Base-by-base conservation (phyloP, 345 rosid genomes). In the Brassica juncea region DNA sequence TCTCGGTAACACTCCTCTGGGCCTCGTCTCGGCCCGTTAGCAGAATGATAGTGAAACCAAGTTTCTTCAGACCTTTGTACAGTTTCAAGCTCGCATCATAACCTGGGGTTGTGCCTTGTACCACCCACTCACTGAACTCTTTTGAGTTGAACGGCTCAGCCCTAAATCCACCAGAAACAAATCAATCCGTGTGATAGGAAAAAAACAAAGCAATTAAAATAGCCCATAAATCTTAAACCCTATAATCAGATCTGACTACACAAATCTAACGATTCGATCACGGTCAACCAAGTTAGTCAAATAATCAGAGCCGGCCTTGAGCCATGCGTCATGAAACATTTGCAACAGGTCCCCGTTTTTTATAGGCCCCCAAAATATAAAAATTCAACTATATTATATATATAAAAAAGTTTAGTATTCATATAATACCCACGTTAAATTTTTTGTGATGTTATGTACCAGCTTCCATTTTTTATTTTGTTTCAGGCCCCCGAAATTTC, bases 1-100 rank as follows among this genome's bases (percentile, higher is more conserved):
- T 70, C 12, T 4, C 85, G 0, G 98, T 92, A 59, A 52, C 80
- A 23, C 81, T 84, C 76, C 94, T 91, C 42, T 88, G 91, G 54
- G 9, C 9, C 77, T 92, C 93, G 39, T 85, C 82, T 7, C 94
- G 79, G 52, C 97, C 97, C 2, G 99, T 92, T 71, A 92, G 63
- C 30, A 92, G 42, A 84, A 92, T 80, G 72, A 91, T 77, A 8
- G 82, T 85, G 81, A 88, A 89, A 59, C 92, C 90, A 79, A 88
- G 80, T 74, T 82, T 81, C 82, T 84, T 87, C 68, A 92, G 84
- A 80, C 77, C 87, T 34, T 88, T 83, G 84, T 85, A 94, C 39
- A 92, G 70, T 5, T 65, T 84, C 84, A 92, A 78, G 66, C 98
- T 92, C 10, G 89, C 86, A 5, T 83, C 82, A 66, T 88, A 71